Evolutionary conservation across 768 basidiomycete genomes (phyloP), one percentile per base, ranked within the genome.

Genomic region (Trametes punicea): DNA sequence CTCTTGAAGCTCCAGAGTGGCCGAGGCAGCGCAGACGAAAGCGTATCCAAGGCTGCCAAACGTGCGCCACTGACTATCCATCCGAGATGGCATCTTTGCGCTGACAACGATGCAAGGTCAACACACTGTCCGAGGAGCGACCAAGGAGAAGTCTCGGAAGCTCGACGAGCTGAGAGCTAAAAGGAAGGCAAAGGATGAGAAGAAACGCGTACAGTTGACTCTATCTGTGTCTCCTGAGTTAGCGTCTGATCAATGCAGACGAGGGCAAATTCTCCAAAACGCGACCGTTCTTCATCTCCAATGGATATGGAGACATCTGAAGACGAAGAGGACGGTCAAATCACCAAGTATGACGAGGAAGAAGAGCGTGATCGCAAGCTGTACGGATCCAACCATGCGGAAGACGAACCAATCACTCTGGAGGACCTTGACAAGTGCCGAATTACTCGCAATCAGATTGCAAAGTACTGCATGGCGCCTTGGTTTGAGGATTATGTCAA

Each of bases 291-390:
- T 2, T 85, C 88, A 0, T 91, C 90, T 20, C 86, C 89, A 1
- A 88, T 86, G 79, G 88, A 89, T 64, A 91, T 90, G 81, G 90
- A 90, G 44, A 87, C 86, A 25, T 88, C 87, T 27, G 88, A 90
- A 42, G 93, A 88, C 13, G 90, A 90, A 40, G 80, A 80, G 53
- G 88, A 91, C 60, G 90, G 89, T 0, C 85, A 88, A 68, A 86
- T 90, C 55, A 83, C 77, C 36, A 85, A 84, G 63, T 78, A 77
- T 25, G 87, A 90, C 54, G 84, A 89, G 59, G 83, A 88, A 61
- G 87, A 90, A 65, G 87, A 84, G 65, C 80, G 80, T 51, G 80
- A 81, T 25, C 73, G 77, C 21, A 80, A 77, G 53, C 51, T 83
- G 21, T 73, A 79, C 20, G 77, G 73, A 49, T 81, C 79, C 52